These are phyloP conservation scores for Leishmania mexicana DNA, from an alignment of 208 protist species.

Conservation along the genomic window DNA sequence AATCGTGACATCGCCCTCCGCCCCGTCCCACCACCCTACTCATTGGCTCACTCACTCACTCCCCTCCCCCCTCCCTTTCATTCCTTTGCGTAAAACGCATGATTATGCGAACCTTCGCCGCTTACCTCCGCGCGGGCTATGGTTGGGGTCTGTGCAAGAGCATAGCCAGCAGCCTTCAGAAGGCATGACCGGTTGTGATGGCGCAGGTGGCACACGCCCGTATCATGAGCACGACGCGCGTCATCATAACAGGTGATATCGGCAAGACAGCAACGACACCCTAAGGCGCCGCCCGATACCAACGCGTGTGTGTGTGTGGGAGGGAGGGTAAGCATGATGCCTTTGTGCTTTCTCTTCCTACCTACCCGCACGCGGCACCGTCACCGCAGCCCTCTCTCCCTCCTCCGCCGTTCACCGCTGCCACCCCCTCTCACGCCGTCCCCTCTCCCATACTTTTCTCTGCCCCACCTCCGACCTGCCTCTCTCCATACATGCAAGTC, in stretches of 20 bases:
- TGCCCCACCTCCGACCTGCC: not conserved
- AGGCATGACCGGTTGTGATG: not conserved
- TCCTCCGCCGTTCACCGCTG: not conserved
- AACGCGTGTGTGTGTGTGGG: not conserved
- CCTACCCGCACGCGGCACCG: not conserved
- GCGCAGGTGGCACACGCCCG: not conserved
- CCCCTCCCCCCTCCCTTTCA: not conserved
- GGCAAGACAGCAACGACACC: not conserved
- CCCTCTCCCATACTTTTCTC: not conserved
- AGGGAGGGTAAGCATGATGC: not conserved
- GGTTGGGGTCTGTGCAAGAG: not conserved
- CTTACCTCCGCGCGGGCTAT: not conserved
- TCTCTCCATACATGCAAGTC: not conserved
- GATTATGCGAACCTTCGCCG: not conserved
- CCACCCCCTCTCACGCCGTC: not conserved
- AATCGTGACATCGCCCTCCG: not conserved
- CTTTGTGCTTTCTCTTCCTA: not conserved
- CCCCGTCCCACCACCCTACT: not conserved
- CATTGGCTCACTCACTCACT: too few relatives aligned
- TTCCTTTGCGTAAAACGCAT: not conserved
- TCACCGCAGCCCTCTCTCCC: not conserved
- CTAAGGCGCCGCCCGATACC: not conserved
- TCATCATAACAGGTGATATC: not conserved
- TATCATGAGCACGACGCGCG: not conserved
- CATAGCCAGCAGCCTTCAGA: not conserved